Percentiles rank a stretch among this genome's conserved stretches.
Evolutionary conservation across 2,329 filamentous ascomycete species (phyloP).

Genomic region (Botrytis byssoidea): DNA sequence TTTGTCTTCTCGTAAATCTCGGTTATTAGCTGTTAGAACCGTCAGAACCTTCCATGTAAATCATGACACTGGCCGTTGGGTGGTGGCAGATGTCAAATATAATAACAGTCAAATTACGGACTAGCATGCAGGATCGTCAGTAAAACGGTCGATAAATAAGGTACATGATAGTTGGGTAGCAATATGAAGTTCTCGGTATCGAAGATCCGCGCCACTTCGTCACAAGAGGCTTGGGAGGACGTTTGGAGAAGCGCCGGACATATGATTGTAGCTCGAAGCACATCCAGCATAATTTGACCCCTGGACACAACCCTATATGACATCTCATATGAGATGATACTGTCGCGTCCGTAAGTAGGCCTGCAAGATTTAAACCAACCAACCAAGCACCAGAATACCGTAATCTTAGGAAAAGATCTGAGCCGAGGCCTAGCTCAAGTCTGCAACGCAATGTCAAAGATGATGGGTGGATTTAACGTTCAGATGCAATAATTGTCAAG

Average conservation of each 20-base stretch:
- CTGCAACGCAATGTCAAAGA: not conserved
- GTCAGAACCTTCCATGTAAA: not conserved
- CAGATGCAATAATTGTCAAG: not conserved
- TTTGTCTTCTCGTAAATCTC: conserved; percentile 11
- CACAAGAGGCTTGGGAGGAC: not conserved
- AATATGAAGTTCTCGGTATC: not conserved
- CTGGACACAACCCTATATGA: conserved; percentile 8
- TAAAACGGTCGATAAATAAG: not conserved
- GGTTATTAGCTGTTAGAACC: not conserved
- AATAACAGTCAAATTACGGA: not conserved
- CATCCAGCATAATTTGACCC: conserved; percentile 10
- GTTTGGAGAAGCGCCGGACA: conserved; percentile 17
- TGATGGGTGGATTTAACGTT: not conserved
- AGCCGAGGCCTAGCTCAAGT: not conserved
- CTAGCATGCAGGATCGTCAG: not conserved
- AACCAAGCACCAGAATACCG: not conserved
- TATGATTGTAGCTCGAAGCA: not conserved
- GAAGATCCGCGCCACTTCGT: conserved; percentile 4
- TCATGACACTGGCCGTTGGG: not conserved
- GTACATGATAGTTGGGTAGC: not conserved
- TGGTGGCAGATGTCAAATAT: not conserved
- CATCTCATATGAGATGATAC: conserved; percentile 21
- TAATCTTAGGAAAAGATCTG: not conserved
- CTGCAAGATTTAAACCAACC: conserved; percentile 1
- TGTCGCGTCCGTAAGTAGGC: conserved; percentile 13